Percentiles rank a stretch among this genome's conserved stretches.
phyloP scores from a whole-genome alignment of 164 flowering plant genomes.

The Dillenia suffruticosa region DNA sequence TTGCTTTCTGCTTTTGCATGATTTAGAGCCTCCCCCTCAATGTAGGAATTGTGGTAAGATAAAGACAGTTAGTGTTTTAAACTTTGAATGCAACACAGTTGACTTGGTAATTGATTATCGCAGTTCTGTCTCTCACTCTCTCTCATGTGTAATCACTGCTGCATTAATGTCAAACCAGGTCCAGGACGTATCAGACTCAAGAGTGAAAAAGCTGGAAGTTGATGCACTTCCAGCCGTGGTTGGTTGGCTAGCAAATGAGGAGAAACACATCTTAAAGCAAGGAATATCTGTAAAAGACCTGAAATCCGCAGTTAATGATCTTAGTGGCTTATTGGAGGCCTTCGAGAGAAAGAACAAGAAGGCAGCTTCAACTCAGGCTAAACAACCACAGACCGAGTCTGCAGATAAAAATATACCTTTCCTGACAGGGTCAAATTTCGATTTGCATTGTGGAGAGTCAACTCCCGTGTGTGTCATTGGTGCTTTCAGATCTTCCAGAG shows the following conservation, averaged over 20 bases:
- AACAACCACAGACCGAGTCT: conserved; percentile 30
- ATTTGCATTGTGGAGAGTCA: conserved; percentile 54
- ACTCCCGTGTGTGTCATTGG: conserved; percentile 85
- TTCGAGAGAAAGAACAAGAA: conserved; percentile 78
- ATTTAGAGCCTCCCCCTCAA: too few relatives aligned
- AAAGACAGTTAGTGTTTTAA: neutral
- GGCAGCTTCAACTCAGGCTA: conserved; percentile 32
- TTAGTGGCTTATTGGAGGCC: conserved; percentile 47
- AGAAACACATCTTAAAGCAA: conserved; percentile 52
- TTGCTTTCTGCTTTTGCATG: too few relatives aligned
- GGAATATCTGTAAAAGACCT: conserved; percentile 79
- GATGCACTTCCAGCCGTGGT: conserved; percentile 82
- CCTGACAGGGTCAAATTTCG: conserved; percentile 52
- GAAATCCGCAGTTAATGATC: conserved; percentile 68
- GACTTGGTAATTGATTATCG: neutral
- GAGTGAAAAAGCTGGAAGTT: conserved; percentile 52
- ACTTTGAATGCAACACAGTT: neutral
- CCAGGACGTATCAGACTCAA: conserved; percentile 56
- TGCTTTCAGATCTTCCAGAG: conserved; percentile 64
- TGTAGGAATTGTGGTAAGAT: neutral
- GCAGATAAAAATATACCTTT: conserved; percentile 38
- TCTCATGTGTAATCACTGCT: neutral
- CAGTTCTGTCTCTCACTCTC: neutral
- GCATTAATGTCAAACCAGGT: conserved; percentile 38
- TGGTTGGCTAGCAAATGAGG: conserved; percentile 89